Percentiles rank a stretch among this genome's conserved stretches.
These are phyloP conservation scores for Trichoderma harzianum DNA, from an alignment of 2,329 filamentous ascomycete genomes.

Conservation along the genomic window DNA sequence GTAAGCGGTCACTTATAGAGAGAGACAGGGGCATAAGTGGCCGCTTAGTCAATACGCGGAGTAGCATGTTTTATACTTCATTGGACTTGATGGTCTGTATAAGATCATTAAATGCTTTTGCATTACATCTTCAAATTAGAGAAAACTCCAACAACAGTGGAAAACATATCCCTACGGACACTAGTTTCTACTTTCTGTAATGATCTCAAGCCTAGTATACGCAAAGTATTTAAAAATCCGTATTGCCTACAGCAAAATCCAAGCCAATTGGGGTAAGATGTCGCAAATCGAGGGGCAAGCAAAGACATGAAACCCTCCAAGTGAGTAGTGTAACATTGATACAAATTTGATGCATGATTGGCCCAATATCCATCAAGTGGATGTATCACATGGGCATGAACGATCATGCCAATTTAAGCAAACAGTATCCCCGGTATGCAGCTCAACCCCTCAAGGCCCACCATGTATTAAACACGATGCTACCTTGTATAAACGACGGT, in stretches of 20 bases:
- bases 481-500: not conserved
- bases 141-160: not conserved
- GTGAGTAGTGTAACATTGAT: not conserved
- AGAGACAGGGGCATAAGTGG: not conserved
- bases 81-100: not conserved
- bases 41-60: not conserved
- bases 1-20: not conserved
- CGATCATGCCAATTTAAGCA: not conserved
- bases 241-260: not conserved
- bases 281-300: not conserved
- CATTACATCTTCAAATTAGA: not conserved
- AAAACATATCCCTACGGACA: not conserved
- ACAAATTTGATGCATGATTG: not conserved
- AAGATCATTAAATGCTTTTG: not conserved
- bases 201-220: not conserved
- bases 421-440: not conserved
- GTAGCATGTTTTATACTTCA: not conserved
- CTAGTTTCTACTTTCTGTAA: not conserved
- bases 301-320: conserved; percentile 30
- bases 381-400: not conserved
- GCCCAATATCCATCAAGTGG: not conserved
- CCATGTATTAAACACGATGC: not conserved
- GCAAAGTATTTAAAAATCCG: not conserved
- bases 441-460: conserved; percentile 46
- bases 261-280: not conserved